Conservation (phyloP, 2,329 filamentous ascomycete species). For the Stagonosporopsis vannaccii region DNA sequence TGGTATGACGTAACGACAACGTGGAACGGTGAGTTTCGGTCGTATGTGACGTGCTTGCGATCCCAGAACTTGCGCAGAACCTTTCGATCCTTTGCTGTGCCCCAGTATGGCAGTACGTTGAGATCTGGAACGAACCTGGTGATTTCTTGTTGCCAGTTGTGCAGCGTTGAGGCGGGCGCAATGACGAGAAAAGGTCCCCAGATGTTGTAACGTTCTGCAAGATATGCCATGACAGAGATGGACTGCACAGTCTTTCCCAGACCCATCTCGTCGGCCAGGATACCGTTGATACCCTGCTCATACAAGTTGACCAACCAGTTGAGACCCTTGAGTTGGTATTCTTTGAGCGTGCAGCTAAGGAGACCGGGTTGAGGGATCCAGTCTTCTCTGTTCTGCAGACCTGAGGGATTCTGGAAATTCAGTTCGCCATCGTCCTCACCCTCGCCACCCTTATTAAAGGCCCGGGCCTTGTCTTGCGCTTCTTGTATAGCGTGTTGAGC, state of each 20-base stretch:
- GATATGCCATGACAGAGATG: slow-evolving; percentile 98
- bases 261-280: slow-evolving; percentile 98
- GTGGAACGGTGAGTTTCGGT: slow-evolving; percentile 91
- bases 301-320: slow-evolving; percentile 99
- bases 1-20: slow-evolving; percentile 97
- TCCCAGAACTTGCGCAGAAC: slow-evolving; percentile 99
- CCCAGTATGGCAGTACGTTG: slow-evolving; percentile 98
- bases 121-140: slow-evolving; percentile 91
- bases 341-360: slow-evolving; percentile 92
- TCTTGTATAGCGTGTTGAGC: slow-evolving; percentile 95
- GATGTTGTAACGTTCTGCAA: slow-evolving; percentile 96
- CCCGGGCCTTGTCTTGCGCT: slow-evolving; percentile 88
- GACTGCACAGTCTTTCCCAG: slow-evolving; percentile 99
- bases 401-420: slow-evolving; percentile 99
- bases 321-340: slow-evolving; percentile 98
- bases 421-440: slow-evolving; percentile 82
- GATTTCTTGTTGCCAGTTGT: slow-evolving; percentile 99
- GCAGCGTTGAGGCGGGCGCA: slow-evolving; percentile 91
- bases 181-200: slow-evolving; percentile 98
- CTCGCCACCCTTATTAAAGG: slow-evolving; percentile 76
- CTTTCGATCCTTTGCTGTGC: slow-evolving; percentile 90
- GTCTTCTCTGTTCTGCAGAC: slow-evolving; percentile 84
- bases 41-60: slow-evolving; percentile 95
- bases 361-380: slow-evolving; percentile 89
- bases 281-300: slow-evolving; percentile 99